Conservation (phyloP, 208 protist genomes). For the Crithidia mellificae region DNA sequence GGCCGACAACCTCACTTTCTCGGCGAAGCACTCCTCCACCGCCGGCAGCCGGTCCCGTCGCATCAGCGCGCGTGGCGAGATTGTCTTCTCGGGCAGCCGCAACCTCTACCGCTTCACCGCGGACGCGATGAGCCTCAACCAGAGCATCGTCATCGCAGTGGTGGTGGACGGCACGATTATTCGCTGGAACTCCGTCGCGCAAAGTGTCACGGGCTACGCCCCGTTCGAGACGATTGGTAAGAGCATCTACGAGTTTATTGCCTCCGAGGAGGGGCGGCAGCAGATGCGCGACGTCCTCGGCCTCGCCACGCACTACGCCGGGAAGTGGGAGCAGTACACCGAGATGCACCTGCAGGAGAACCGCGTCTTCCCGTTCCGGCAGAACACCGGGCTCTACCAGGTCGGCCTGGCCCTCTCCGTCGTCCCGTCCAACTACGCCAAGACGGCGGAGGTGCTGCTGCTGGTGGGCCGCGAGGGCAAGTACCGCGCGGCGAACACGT, state of each 20-base stretch:
- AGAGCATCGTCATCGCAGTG: constrained; percentile 71
- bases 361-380: constrained; percentile 63
- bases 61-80: constrained; percentile 69
- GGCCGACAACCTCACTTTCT: constrained; percentile 2
- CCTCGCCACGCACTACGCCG: constrained; percentile 51
- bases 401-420: constrained; percentile 68
- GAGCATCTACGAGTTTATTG: constrained; percentile 68
- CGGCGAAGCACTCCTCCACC: constrained; percentile 24
- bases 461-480: constrained; percentile 78
- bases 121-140: constrained; percentile 45
- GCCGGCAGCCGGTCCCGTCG: constrained; percentile 17
- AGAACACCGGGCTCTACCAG: constrained; percentile 63
- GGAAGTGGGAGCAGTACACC: constrained; percentile 69
- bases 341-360: constrained; percentile 48
- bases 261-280: constrained; percentile 41
- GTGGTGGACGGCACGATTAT: constrained; percentile 87
- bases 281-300: constrained; percentile 52
- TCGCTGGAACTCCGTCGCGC: constrained; percentile 75
- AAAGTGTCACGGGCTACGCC: constrained; percentile 61
- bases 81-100: constrained; percentile 78
- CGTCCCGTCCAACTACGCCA: constrained; percentile 59
- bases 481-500: constrained; percentile 61
- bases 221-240: constrained; percentile 71
- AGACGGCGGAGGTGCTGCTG: constrained; percentile 73
- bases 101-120: constrained; percentile 83